Evolutionary conservation across 768 basidiomycete genomes (phyloP), one percentile per base, ranked within the genome.

Genomic region (Ephemerocybe angulata): DNA sequence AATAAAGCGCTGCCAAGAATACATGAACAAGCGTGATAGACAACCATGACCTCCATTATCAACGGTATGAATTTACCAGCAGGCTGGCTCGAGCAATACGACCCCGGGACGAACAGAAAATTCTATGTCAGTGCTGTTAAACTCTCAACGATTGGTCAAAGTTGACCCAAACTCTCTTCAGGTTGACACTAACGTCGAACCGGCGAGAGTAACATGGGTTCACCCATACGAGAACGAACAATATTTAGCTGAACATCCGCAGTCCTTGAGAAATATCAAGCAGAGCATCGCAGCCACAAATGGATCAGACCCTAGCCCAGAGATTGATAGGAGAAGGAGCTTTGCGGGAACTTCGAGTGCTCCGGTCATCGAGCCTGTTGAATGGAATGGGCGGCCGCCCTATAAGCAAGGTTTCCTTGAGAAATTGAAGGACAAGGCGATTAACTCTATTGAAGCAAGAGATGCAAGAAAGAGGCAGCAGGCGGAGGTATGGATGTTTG

Each of bases 181-280:
- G n/a, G 27, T 38, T 13, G 12, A 43, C 41, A 28, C 38, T 53
- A 7, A 51, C 17, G 11, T 42, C 49, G 1, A 66, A 7, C 87
- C 88, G 7, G 81, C 85, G 1, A 79, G 87, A 0, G 76, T 82
- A 0, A 88, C 83, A 61, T 90, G 87, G 88, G 74, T 76, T 1
- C 87, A 90, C 62, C 87, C 88, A 1, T 81, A 81, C 55, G 84
- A 88, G 53, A 86, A 88, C 63, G 80, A 84, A 43, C 74, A 81
- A 50, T 88, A 78, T 66, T 72, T 87, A n/a, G 60, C 56, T 4
- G 77, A 80, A 43, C 79, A 86, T 57, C 81, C 84, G 7, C 77
- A 81, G 3, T 58, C 71, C 7, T 66, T 64, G 52, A 70, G 76
- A 53, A 76, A 77, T 57, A 60, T 72, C 17, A n/a, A n/a, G n/a